These are phyloP conservation scores for Mycena floridula DNA, from an alignment of 768 basidiomycete genomes.

Conservation along the genomic window DNA sequence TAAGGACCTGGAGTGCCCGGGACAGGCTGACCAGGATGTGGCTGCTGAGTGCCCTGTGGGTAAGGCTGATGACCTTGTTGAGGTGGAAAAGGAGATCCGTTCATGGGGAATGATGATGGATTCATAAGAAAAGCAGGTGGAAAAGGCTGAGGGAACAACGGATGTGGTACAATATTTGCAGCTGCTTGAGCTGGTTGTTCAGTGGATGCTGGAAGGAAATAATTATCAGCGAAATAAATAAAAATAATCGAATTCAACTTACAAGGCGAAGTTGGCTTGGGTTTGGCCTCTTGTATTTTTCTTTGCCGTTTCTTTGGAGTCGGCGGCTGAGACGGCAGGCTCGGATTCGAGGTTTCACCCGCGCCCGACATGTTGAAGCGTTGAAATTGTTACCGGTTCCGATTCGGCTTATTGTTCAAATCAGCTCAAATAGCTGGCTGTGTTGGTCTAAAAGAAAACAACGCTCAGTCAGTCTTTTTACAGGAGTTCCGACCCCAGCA, in stretches of 20 bases:
- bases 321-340: too few species aligned
- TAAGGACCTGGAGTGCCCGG: constrained; percentile 41
- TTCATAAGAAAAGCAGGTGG: constrained; percentile 65
- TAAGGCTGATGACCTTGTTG: constrained; percentile 20
- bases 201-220: neutral
- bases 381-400: too few species aligned
- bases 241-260: neutral
- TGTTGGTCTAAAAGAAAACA: too few species aligned
- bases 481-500: too few species aligned
- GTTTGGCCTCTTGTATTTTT: too few species aligned
- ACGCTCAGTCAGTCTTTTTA: too few species aligned
- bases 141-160: constrained; percentile 44
- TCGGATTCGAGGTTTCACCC: too few species aligned
- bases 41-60: constrained; percentile 23
- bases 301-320: too few species aligned
- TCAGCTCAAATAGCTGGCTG: too few species aligned
- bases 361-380: too few species aligned
- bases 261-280: too few species aligned
- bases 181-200: neutral
- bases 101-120: constrained; percentile 52
- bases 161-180: constrained; percentile 19
- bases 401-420: too few species aligned
- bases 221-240: neutral
- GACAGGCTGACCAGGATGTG: constrained; percentile 23
- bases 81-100: constrained; percentile 45